phyloP scores from a whole-genome alignment of 2,329 filamentous ascomycete genomes.

The Aureobasidium sp. region DNA sequence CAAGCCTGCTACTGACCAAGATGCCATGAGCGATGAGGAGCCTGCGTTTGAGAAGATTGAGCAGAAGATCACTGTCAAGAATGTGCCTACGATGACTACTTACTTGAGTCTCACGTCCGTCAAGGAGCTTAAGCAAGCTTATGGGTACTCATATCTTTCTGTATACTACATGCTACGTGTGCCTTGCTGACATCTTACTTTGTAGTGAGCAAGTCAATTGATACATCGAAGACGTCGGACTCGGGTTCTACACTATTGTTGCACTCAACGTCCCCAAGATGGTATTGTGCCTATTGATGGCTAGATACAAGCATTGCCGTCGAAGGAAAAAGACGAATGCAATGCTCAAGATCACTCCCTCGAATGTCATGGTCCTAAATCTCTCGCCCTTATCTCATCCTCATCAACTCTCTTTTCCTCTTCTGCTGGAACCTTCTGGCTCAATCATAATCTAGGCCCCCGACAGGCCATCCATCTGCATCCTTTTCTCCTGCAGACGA shows the following conservation, averaged over 20 bases:
- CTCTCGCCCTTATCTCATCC: background rate
- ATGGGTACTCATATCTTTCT: constrained; percentile 24
- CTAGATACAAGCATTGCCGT: background rate
- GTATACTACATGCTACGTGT: too few species aligned
- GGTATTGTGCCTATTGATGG: background rate
- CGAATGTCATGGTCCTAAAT: background rate
- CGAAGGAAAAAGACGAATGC: background rate
- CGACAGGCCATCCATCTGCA: background rate
- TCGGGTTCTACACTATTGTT: too few species aligned
- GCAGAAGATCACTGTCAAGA: constrained; percentile 39
- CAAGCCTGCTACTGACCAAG: constrained; percentile 13
- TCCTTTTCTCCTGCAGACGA: background rate
- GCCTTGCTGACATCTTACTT: background rate
- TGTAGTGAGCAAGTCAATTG: background rate
- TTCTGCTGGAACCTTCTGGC: background rate
- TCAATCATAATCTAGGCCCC: constrained; percentile 1
- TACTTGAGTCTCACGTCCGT: constrained; percentile 50
- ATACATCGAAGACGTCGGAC: background rate
- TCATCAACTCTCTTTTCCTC: background rate
- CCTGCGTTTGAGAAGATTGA: constrained; percentile 49
- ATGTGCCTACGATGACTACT: constrained; percentile 49
- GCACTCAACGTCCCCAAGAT: too few species aligned
- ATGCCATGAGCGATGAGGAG: constrained; percentile 21
- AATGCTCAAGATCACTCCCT: background rate
- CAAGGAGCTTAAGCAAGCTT: constrained; percentile 45